Evolutionary conservation across 1,139 yeast genomes (phyloP), one percentile per base, ranked within the genome.

Genomic region (Sugiyamaella pinicola): DNA sequence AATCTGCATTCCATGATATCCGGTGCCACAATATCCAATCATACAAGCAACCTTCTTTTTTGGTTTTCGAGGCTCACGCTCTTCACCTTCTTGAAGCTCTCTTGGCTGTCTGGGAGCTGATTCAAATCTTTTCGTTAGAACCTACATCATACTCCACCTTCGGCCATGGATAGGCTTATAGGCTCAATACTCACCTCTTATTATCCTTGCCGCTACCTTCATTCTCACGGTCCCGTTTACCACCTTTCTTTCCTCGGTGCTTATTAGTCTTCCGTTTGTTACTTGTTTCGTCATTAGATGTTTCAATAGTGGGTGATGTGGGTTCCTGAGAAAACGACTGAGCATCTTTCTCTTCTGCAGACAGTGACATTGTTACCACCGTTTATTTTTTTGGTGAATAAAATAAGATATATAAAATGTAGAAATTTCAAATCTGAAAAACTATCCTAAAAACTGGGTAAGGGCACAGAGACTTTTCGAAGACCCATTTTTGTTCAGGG

Each of bases 1-100:
- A 60, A 87, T 76, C 71, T 93, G 99, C 96, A 93, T 89, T 10
- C 99, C 99, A 69, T 89, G 95, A 70, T 91, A 93, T 0, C 99
- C 99, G 0, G 98, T 85, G 47, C 99, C 99, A 70, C 98, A 93
- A 73, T 93, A 93, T 1, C 99, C 99, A 62, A 93, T 78, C 84
- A 90, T 78, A 60, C 88, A 85, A 0, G 97, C 98, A 19, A 90
- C 96, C 69, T 93, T 93, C 57, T 80, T 78, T 73, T 86, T 86
- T n/a, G 95, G 95, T 61, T 76, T 77, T 61, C 93, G 74, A 29
- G 74, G 71, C 64, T 84, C 89, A 28, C 61, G 52, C 4, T 54
- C 62, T 34, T 57, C 61, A 19, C 62, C 65, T 42, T 60, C 63
- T 31, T 49, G 47, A 41, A 60, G 43, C 40, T 56, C 61, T 41